Evolutionary conservation across 2,329 filamentous ascomycete species (phyloP).

Genomic region (Macrophomina tecta): DNA sequence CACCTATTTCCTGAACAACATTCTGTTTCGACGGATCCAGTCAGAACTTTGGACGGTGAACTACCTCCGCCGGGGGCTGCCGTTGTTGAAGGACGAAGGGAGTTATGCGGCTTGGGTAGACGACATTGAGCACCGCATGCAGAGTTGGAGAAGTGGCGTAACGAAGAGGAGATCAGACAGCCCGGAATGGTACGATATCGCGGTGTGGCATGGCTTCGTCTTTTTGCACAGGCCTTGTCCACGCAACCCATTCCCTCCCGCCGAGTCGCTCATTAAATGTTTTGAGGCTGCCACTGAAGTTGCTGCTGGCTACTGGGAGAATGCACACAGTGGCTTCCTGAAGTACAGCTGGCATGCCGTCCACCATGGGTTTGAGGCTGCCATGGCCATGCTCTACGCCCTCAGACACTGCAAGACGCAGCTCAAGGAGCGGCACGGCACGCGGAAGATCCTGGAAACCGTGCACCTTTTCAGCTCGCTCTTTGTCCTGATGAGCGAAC

Average conservation of each 20-base stretch:
- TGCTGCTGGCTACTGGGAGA: constrained; percentile 24
- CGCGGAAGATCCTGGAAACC: constrained; percentile 17
- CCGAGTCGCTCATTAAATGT: constrained; percentile 20
- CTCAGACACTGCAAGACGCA: constrained; percentile 25
- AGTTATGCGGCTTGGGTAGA: constrained; percentile 23
- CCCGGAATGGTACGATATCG: constrained; percentile 21
- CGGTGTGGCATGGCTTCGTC: constrained; percentile 23
- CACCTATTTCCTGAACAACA: constrained; percentile 25
- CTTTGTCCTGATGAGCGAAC: constrained; percentile 25
- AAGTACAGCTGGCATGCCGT: constrained; percentile 27
- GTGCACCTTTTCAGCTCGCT: constrained; percentile 27
- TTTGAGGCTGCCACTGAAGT: constrained; percentile 24
- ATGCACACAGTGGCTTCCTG: constrained; percentile 16
- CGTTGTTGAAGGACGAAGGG: constrained; percentile 9
- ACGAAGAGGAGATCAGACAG: background rate
- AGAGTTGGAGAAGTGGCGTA: constrained; percentile 3
- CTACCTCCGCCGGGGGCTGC: constrained; percentile 19
- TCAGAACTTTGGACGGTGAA: constrained; percentile 28
- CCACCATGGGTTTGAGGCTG: constrained; percentile 26
- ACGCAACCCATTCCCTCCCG: constrained; percentile 9
- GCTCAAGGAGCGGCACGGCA: constrained; percentile 21
- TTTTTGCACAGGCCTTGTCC: constrained; percentile 25
- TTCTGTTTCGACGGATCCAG: constrained; percentile 23
- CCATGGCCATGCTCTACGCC: constrained; percentile 24
- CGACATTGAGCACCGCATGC: constrained; percentile 23